These are phyloP conservation scores for Gnaphalium uliginosum DNA, from an alignment of 129 eudicot genomes.

Conservation along the genomic window DNA sequence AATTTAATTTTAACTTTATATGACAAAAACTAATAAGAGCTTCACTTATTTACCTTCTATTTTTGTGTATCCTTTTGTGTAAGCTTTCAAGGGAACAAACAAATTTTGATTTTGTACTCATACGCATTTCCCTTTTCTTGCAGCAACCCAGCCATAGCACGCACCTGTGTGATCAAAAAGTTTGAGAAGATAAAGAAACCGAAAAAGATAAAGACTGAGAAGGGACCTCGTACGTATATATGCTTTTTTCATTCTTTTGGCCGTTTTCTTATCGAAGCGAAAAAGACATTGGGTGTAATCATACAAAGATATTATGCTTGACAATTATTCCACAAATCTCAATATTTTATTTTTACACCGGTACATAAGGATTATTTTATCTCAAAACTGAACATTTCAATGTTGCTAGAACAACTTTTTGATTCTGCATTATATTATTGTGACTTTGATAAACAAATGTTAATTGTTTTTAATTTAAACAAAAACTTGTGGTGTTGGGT, in stretches of 20 bases:
- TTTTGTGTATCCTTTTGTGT: no score
- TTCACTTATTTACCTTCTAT: no score
- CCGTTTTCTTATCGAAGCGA: neutral
- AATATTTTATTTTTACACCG: neutral
- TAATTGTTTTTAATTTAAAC: neutral
- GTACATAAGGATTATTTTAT: no score
- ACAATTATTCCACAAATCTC: neutral
- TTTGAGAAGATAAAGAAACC: neutral
- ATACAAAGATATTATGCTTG: neutral
- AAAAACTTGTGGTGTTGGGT: neutral
- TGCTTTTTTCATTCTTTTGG: neutral
- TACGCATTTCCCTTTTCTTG: neutral
- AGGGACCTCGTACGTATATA: neutral
- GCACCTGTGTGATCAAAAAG: neutral
- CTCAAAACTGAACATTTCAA: neutral
- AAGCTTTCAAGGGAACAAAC: no score
- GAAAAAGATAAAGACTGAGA: neutral
- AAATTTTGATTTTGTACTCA: neutral
- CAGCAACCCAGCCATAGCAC: neutral
- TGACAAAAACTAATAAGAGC: neutral
- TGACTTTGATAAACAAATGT: neutral
- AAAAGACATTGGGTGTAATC: neutral
- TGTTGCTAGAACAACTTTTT: neutral
- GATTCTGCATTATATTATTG: neutral
- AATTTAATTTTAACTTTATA: neutral